Conservation (phyloP, 2,329 filamentous ascomycete species). For the Chaetothyriales sp. region DNA sequence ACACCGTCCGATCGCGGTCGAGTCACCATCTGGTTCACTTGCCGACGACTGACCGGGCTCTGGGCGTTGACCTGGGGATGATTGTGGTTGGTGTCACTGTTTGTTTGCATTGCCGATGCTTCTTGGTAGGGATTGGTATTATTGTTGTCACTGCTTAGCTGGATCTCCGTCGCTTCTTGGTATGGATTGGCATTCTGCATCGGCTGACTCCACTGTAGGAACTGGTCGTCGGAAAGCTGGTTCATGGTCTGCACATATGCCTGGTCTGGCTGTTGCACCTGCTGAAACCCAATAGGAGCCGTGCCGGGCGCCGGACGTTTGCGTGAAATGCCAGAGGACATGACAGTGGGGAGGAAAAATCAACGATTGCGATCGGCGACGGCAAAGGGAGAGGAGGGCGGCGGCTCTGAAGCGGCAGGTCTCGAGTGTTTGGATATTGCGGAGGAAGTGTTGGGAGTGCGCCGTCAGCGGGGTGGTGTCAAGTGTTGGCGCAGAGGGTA, state of each 20-base stretch:
- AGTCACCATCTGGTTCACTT: slow-evolving; percentile 22
- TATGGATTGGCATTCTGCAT: slow-evolving; percentile 18
- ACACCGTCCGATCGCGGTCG: slow-evolving; percentile 5
- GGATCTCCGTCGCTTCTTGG: slow-evolving; percentile 8
- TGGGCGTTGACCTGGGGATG: slow-evolving; percentile 25
- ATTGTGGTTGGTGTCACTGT: slow-evolving; percentile 38
- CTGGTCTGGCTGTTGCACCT: slow-evolving; percentile 33
- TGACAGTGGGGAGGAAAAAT: neutral
- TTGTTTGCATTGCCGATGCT: slow-evolving; percentile 4
- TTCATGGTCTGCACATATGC: slow-evolving; percentile 24
- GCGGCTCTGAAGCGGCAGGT: neutral
- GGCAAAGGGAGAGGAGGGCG: neutral
- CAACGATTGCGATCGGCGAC: neutral
- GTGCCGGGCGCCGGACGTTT: slow-evolving; percentile 63
- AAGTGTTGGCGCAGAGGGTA: neutral
- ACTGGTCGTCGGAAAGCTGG: slow-evolving; percentile 36
- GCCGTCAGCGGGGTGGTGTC: neutral
- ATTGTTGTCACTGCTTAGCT: slow-evolving; percentile 28
- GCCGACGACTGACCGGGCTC: slow-evolving; percentile 26
- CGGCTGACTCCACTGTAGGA: slow-evolving; percentile 40
- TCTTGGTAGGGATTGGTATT: slow-evolving; percentile 19
- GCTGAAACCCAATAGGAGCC: slow-evolving; percentile 44
- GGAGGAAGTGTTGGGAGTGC: neutral
- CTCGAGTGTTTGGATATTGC: no score
- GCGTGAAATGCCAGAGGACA: slow-evolving; percentile 29